phyloP scores from a whole-genome alignment of 2,329 filamentous ascomycete genomes.

The Podosphaera fusca region DNA sequence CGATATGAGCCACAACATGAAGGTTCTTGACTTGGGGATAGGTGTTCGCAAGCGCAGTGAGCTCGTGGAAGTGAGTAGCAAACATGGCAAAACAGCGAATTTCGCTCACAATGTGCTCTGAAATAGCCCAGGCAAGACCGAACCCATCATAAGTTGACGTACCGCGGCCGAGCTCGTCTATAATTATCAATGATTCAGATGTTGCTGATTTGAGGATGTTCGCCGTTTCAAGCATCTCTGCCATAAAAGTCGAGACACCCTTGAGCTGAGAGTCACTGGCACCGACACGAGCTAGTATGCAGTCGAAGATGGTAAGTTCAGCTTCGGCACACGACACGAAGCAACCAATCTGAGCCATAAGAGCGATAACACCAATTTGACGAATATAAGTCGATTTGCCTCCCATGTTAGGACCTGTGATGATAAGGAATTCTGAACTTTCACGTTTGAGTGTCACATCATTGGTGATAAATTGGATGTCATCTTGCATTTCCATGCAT shows the following conservation, averaged over 20 bases:
- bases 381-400: conserved; percentile 97
- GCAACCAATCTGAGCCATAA: conserved; percentile 92
- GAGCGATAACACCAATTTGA: conserved; percentile 84
- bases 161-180: conserved; percentile 87
- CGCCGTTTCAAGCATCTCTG: conserved; percentile 95
- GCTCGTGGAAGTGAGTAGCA: conserved; percentile 93
- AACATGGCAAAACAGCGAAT: conserved; percentile 90
- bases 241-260: conserved; percentile 97
- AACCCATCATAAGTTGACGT: conserved; percentile 98
- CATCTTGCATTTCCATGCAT: conserved; percentile 96
- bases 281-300: conserved; percentile 84
- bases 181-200: conserved; percentile 87
- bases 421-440: conserved; percentile 45
- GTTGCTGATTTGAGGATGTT: conserved; percentile 97
- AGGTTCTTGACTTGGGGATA: conserved; percentile 78
- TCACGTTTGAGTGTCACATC: conserved; percentile 64
- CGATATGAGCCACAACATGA: conserved; percentile 88
- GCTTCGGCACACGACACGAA: conserved; percentile 85
- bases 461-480: conserved; percentile 96
- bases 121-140: conserved; percentile 96
- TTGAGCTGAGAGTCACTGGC: conserved; percentile 94
- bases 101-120: conserved; percentile 86
- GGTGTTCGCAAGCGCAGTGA: conserved; percentile 72
- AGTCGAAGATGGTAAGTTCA: conserved; percentile 88
- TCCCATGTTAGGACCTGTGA: conserved; percentile 92